These are phyloP conservation scores for Ceratocystis papillata DNA, from an alignment of 2,329 filamentous ascomycete species.

Conservation along the genomic window DNA sequence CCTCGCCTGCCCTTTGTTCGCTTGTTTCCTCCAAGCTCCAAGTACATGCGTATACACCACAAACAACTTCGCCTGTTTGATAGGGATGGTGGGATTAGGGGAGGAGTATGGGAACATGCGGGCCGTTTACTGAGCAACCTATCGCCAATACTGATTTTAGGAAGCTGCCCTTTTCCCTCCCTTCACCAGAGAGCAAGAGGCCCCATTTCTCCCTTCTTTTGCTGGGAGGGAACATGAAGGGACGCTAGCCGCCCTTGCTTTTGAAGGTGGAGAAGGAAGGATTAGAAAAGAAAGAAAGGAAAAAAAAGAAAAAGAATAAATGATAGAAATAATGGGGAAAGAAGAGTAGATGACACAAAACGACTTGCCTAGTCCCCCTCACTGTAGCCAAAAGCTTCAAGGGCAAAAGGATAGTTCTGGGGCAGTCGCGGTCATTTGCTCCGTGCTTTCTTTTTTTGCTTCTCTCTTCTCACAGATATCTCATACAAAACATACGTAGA, in stretches of 20 bases:
- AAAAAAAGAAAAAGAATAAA: conserved; percentile 1
- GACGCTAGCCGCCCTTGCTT: conserved; percentile 3
- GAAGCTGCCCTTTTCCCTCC: conserved; percentile 6
- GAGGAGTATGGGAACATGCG: neutral
- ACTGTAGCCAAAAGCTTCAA: no score
- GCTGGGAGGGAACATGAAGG: no score
- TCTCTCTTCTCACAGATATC: no score
- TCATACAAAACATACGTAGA: no score
- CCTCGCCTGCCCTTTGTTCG: no score
- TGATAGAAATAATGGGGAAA: neutral
- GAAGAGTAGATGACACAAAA: neutral
- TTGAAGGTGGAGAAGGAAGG: neutral
- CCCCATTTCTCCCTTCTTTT: neutral
- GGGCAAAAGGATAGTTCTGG: no score
- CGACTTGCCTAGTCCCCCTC: no score
- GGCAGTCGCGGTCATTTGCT: no score
- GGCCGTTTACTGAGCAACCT: neutral
- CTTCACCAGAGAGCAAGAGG: neutral
- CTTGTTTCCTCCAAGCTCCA: no score
- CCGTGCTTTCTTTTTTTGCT: no score
- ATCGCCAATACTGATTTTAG: neutral
- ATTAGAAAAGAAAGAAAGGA: neutral
- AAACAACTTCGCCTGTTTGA: neutral
- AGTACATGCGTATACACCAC: neutral
- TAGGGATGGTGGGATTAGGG: neutral